phyloP scores from a whole-genome alignment of 2,329 filamentous ascomycete species.

The Leptographium flavum region DNA sequence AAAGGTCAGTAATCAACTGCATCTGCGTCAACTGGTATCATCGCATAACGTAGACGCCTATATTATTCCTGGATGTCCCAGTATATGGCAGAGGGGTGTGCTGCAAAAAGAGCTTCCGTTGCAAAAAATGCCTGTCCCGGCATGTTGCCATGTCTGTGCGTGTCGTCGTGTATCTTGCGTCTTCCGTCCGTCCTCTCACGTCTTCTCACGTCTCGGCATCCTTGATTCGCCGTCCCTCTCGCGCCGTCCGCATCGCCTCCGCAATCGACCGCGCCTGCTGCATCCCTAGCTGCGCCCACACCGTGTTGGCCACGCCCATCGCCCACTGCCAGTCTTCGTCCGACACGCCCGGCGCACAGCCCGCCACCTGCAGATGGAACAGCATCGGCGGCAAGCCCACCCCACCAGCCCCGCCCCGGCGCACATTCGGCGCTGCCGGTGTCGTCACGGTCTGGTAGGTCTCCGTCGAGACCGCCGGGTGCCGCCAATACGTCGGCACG shows the following conservation, averaged over 20 bases:
- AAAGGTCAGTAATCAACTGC: no score
- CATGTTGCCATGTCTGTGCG: no score
- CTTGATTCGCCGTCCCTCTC: conserved; percentile 9
- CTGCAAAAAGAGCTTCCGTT: no score
- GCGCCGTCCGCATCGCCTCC: conserved; percentile 17
- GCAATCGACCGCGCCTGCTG: conserved; percentile 30
- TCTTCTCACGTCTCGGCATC: no score
- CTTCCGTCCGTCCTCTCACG: no score
- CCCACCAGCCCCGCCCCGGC: conserved; percentile 28
- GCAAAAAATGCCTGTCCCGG: no score
- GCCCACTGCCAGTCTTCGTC: conserved; percentile 29
- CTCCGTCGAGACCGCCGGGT: conserved; percentile 23
- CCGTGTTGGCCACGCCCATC: conserved; percentile 28
- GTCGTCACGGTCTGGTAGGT: conserved; percentile 20
- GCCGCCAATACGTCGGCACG: conserved; percentile 35
- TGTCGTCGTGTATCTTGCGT: no score
- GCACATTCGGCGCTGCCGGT: conserved; percentile 9
- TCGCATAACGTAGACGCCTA: no score
- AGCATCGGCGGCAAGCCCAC: conserved; percentile 32
- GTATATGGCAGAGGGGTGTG: no score
- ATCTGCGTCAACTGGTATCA: no score
- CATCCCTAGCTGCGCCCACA: conserved; percentile 38
- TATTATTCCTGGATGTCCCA: no score
- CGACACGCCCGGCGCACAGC: conserved; percentile 31
- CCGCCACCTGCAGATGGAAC: conserved; percentile 32